Conservation (phyloP, 768 basidiomycete genomes). For the Kwoniella shandongensis region DNA sequence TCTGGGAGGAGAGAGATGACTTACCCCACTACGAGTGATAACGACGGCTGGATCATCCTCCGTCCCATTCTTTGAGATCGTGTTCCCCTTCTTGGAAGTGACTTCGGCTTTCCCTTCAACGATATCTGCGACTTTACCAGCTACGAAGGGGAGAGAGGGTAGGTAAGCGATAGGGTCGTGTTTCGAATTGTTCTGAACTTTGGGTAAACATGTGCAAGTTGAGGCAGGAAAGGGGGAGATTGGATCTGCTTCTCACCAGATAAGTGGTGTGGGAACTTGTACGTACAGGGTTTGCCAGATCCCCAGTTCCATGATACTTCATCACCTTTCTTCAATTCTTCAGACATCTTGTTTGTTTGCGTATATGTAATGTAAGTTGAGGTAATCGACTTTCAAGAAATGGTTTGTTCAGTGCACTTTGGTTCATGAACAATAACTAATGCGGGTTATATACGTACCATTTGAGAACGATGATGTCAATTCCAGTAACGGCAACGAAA, state of each 20-base stretch:
- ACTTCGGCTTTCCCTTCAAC: conserved; percentile 58
- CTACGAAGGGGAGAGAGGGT: conserved; percentile 15
- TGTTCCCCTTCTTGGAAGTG: conserved; percentile 60
- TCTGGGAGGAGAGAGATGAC: conserved; percentile 27
- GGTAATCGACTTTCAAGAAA: too few species aligned
- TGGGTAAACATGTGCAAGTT: neutral
- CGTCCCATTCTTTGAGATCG: conserved; percentile 56
- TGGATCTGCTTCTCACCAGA: neutral
- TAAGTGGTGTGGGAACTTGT: neutral
- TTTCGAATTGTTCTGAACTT: too few species aligned
- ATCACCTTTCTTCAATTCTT: conserved; percentile 40
- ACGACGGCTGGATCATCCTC: conserved; percentile 60
- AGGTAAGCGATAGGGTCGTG: neutral
- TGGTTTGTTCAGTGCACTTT: too few species aligned
- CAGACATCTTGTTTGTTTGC: conserved; percentile 15
- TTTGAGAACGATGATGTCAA: too few species aligned
- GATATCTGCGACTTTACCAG: conserved; percentile 56
- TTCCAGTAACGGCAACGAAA: too few species aligned
- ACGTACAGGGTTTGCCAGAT: conserved; percentile 44
- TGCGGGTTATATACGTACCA: too few species aligned
- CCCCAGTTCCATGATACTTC: conserved; percentile 53
- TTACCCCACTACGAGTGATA: conserved; percentile 57
- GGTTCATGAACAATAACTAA: too few species aligned
- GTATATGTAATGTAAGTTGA: neutral
- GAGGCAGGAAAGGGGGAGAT: conserved; percentile 1